Evolutionary conservation across 1,284 basidiomycete species (phyloP).

Genomic region (Peniophora sp.): DNA sequence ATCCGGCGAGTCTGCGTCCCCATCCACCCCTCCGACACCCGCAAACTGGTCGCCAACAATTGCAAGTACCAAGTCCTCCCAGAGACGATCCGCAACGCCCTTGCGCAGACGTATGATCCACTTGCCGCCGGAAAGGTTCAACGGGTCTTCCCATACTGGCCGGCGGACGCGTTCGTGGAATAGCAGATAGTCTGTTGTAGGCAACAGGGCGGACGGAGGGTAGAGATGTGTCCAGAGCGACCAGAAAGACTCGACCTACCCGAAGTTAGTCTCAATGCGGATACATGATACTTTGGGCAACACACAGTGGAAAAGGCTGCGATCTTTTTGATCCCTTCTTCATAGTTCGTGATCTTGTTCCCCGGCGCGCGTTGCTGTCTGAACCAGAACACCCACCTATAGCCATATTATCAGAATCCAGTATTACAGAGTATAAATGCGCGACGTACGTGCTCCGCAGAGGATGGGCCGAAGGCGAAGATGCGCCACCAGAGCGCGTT

Average conservation of each 20-base stretch:
- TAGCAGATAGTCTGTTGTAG: conserved; percentile 80
- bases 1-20: conserved; percentile 51
- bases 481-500: conserved; percentile 25
- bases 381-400: conserved; percentile 82
- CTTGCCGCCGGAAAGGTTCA: conserved; percentile 84
- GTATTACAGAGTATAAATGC: conserved; percentile 1
- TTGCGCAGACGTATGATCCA: conserved; percentile 86
- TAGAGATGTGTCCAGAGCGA: conserved; percentile 75
- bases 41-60: conserved; percentile 77
- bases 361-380: conserved; percentile 75
- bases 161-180: conserved; percentile 77
- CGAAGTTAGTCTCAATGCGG: conserved; percentile 3
- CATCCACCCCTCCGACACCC: background rate
- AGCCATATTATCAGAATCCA: background rate
- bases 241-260: conserved; percentile 78
- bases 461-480: conserved; percentile 45
- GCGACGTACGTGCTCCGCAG: conserved; percentile 76
- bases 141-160: conserved; percentile 87
- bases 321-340: conserved; percentile 82
- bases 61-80: conserved; percentile 76
- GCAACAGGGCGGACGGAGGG: conserved; percentile 62
- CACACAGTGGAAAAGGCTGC: conserved; percentile 69
- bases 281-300: conserved; percentile 18
- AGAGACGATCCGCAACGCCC: conserved; percentile 72
- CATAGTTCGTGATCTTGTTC: conserved; percentile 74